Evolutionary conservation across 768 basidiomycete species (phyloP).

Genomic region (Gelatoporia subvermispora): DNA sequence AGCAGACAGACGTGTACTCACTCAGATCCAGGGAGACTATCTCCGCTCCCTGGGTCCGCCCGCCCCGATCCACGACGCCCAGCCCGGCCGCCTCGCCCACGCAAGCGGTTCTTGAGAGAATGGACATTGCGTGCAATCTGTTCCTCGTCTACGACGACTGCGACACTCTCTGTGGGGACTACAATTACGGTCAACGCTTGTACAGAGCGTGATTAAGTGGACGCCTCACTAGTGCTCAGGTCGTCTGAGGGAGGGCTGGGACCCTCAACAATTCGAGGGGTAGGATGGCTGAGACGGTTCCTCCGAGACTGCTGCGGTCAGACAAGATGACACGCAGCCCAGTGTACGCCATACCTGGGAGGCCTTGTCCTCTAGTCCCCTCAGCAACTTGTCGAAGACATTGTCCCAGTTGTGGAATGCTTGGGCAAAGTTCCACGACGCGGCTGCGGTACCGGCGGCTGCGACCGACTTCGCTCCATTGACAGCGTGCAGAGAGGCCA

Average conservation of each 20-base stretch:
- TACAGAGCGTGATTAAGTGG: background rate
- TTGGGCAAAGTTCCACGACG: conserved; percentile 63
- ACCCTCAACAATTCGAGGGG: conserved; percentile 30
- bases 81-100: conserved; percentile 65
- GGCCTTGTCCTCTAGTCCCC: conserved; percentile 70
- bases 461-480: conserved; percentile 37
- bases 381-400: conserved; percentile 72
- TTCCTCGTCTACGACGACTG: conserved; percentile 69
- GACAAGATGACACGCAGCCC: background rate
- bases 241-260: conserved; percentile 54
- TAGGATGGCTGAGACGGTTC: conserved; percentile 45
- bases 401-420: conserved; percentile 79
- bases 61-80: conserved; percentile 45
- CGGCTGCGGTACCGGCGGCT: conserved; percentile 29
- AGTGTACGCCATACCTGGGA: conserved; percentile 42
- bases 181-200: background rate
- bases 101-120: conserved; percentile 79
- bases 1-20: conserved; percentile 30
- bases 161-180: conserved; percentile 48
- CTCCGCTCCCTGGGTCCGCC: conserved; percentile 47
- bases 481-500: conserved; percentile 73
- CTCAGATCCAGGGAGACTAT: conserved; percentile 68
- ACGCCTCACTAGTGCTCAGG: conserved; percentile 47
- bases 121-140: conserved; percentile 91
- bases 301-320: conserved; percentile 36